Evolutionary conservation across 495 filamentous ascomycete genomes (phyloP).

Genomic region (Penicillium ochrochloron): DNA sequence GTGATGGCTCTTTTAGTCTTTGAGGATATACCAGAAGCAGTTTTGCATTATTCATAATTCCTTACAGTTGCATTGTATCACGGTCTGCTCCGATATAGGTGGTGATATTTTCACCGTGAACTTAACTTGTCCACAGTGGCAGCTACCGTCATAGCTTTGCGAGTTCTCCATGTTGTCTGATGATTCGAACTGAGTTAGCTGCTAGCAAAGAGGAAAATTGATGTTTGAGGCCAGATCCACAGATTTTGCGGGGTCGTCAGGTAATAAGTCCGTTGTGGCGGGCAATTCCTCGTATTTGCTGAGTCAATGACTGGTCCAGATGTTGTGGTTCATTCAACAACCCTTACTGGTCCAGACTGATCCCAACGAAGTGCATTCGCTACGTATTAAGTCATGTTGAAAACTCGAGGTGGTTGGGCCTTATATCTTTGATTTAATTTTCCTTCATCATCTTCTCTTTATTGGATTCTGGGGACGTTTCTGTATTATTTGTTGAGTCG

Average conservation of each 20-base stretch:
- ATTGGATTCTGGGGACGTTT: no score
- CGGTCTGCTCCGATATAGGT: constrained; percentile 33
- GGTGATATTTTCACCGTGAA: constrained; percentile 34
- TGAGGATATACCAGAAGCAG: background rate
- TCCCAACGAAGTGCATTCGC: background rate
- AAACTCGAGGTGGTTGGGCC: no score
- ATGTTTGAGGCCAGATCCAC: background rate
- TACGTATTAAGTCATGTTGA: background rate
- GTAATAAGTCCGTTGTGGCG: background rate
- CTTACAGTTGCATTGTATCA: constrained; percentile 44
- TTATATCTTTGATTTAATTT: no score
- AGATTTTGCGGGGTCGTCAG: background rate
- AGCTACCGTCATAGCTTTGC: constrained; percentile 35
- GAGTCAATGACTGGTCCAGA: background rate
- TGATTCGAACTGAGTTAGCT: background rate
- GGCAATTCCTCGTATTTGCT: constrained; percentile 1
- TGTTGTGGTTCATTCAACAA: background rate
- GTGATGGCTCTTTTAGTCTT: background rate
- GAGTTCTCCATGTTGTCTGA: constrained; percentile 5
- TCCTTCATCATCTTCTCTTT: no score
- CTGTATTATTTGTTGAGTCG: no score
- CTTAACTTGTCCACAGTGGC: constrained; percentile 41
- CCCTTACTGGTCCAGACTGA: background rate
- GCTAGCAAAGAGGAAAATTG: background rate
- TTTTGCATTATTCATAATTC: background rate